Percentiles rank a stretch among this genome's conserved stretches.
Conservation (phyloP, 2,329 filamentous ascomycete genomes). For the Talaromyces sp. region DNA sequence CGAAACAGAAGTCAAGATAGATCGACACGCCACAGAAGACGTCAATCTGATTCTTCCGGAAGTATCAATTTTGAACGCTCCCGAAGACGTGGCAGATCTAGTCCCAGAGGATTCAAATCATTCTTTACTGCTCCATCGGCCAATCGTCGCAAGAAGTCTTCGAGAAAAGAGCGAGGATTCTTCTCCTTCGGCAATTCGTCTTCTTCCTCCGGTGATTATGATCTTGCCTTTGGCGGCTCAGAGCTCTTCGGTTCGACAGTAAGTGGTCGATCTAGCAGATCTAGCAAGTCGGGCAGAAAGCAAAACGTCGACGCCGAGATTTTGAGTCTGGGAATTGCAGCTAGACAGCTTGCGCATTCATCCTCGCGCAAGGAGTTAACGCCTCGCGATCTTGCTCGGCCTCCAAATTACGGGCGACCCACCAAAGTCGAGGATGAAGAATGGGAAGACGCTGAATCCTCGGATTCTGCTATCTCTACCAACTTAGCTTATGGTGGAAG, state of each 20-base stretch:
- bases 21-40: conserved; percentile 27
- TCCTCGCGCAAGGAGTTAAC: conserved; percentile 26
- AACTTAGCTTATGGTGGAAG: conserved; percentile 59
- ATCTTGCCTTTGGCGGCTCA: conserved; percentile 67
- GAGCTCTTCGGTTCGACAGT: conserved; percentile 44
- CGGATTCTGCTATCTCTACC: conserved; percentile 36
- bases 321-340: conserved; percentile 49
- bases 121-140: conserved; percentile 65
- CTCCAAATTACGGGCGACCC: conserved; percentile 16
- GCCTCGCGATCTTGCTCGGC: conserved; percentile 29
- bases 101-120: conserved; percentile 51
- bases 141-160: conserved; percentile 49
- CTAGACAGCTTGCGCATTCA: conserved; percentile 45
- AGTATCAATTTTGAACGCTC: conserved; percentile 10
- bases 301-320: conserved; percentile 48
- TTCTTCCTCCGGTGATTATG: conserved; percentile 66
- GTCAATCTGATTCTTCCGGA: conserved; percentile 51
- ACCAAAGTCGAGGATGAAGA: conserved; percentile 50
- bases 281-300: conserved; percentile 37
- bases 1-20: conserved; percentile 13
- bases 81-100: conserved; percentile 20
- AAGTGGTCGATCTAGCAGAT: conserved; percentile 21
- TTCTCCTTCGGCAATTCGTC: conserved; percentile 63
- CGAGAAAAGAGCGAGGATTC: conserved; percentile 50
- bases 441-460: conserved; percentile 60